These are phyloP conservation scores for Chalciporus sp. DNA, from an alignment of 1,284 basidiomycete genomes.

Conservation along the genomic window DNA sequence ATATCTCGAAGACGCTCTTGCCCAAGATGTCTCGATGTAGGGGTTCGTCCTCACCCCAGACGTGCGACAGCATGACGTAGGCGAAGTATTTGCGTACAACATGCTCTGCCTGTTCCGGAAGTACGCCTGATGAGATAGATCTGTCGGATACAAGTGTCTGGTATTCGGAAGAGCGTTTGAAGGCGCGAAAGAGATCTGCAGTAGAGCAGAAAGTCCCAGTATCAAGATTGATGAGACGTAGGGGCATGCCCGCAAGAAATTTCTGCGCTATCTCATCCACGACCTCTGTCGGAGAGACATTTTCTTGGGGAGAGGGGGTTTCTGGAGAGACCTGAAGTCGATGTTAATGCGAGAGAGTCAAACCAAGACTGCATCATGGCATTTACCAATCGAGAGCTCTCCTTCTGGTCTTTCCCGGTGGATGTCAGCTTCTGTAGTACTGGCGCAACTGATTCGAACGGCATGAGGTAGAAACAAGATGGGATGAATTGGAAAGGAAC, in stretches of 20 bases:
- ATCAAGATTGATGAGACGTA: slow-evolving; percentile 23
- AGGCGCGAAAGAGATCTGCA: slow-evolving; percentile 18
- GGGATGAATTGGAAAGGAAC: slow-evolving; percentile 4
- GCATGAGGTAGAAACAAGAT: slow-evolving; percentile 10
- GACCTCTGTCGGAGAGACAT: slow-evolving; percentile 9
- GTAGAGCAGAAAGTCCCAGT: slow-evolving; percentile 23
- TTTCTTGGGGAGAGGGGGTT: slow-evolving; percentile 8
- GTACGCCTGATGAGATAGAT: slow-evolving; percentile 1
- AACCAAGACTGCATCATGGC: not conserved
- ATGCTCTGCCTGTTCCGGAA: slow-evolving; percentile 15
- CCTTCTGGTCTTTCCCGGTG: not conserved
- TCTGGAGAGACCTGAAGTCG: not conserved
- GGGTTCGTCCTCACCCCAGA: slow-evolving; percentile 32
- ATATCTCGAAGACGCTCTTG: slow-evolving; percentile 19
- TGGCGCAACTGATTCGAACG: slow-evolving; percentile 1
- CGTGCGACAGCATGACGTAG: slow-evolving; percentile 30
- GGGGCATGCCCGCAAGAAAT: slow-evolving; percentile 21
- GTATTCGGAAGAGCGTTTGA: slow-evolving; percentile 21
- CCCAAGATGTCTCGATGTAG: slow-evolving; percentile 19
- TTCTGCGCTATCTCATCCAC: slow-evolving; percentile 23
- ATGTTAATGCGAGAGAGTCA: too few species aligned
- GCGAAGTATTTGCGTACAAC: slow-evolving; percentile 26
- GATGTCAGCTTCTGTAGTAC: not conserved
- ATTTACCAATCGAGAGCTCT: slow-evolving; percentile 3
- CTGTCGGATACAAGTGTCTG: slow-evolving; percentile 19